Conservation (phyloP, 1,284 basidiomycete species). For the Rhodotorula sp. region DNA sequence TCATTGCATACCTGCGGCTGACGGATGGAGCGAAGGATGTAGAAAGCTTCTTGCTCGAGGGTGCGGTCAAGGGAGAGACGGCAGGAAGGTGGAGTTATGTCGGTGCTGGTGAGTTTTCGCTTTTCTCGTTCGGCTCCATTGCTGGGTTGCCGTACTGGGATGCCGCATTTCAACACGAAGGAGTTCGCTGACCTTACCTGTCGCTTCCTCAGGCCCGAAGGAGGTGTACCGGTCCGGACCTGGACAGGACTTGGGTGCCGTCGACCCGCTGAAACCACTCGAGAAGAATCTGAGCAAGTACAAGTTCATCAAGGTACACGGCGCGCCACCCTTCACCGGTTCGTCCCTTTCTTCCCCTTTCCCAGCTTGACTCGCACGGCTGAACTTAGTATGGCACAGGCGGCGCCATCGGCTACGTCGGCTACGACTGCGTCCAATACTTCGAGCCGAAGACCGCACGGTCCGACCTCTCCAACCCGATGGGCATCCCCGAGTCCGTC, state of each 20-base stretch:
- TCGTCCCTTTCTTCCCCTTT: slow-evolving; percentile 20
- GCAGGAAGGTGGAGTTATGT: slow-evolving; percentile 94
- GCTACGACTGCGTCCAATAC: slow-evolving; percentile 93
- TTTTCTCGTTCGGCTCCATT: neutral
- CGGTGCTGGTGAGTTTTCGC: slow-evolving; percentile 70
- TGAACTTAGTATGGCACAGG: slow-evolving; percentile 53
- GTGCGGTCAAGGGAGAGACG: slow-evolving; percentile 84
- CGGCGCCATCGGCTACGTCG: slow-evolving; percentile 95
- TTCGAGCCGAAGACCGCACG: slow-evolving; percentile 88
- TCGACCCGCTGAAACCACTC: slow-evolving; percentile 77
- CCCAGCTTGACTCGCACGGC: neutral
- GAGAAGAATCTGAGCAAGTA: slow-evolving; percentile 84
- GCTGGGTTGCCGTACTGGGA: neutral
- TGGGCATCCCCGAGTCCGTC: slow-evolving; percentile 87
- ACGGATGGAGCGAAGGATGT: slow-evolving; percentile 76
- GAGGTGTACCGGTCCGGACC: slow-evolving; percentile 89
- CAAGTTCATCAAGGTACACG: slow-evolving; percentile 85
- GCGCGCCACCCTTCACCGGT: slow-evolving; percentile 86
- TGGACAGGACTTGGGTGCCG: slow-evolving; percentile 70
- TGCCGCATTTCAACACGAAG: too few relatives aligned
- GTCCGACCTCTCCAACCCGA: slow-evolving; percentile 62
- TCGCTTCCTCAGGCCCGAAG: slow-evolving; percentile 67
- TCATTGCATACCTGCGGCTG: slow-evolving; percentile 91
- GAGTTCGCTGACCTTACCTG: neutral
- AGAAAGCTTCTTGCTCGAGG: slow-evolving; percentile 87